phyloP scores from a whole-genome alignment of 192 early-diverging fungal genomes.

The Diversispora epigaea region DNA sequence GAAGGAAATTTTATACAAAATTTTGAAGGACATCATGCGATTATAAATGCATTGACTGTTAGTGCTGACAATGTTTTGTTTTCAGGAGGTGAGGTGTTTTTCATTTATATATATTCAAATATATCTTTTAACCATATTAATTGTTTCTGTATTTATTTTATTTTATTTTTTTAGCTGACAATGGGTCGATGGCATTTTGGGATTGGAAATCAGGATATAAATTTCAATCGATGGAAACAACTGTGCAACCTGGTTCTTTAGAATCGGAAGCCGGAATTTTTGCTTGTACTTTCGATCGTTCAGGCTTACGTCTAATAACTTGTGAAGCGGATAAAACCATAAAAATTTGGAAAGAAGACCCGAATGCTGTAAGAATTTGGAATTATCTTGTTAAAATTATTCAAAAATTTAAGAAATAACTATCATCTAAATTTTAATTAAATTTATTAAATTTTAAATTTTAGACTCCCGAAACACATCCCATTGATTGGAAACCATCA shows the following conservation, averaged over 20 bases:
- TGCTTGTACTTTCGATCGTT: constrained; percentile 91
- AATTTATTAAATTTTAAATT: background rate
- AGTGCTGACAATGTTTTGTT: constrained; percentile 94
- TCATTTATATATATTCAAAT: constrained; percentile 12
- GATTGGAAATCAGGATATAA: constrained; percentile 96
- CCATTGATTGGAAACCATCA: constrained; percentile 55
- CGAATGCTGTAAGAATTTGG: constrained; percentile 56
- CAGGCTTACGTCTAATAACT: constrained; percentile 92
- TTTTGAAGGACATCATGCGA: constrained; percentile 80
- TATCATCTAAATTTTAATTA: constrained; percentile 15
- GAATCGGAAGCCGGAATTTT: constrained; percentile 96
- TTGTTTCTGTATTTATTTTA: background rate
- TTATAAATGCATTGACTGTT: constrained; percentile 86
- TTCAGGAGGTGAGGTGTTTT: constrained; percentile 71
- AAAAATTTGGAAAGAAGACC: constrained; percentile 95
- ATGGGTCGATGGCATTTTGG: constrained; percentile 96
- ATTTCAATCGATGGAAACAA: constrained; percentile 86
- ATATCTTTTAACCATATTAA: background rate
- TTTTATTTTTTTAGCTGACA: constrained; percentile 62
- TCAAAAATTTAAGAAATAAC: background rate
- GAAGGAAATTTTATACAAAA: constrained; percentile 94
- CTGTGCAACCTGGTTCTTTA: constrained; percentile 93
- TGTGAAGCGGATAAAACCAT: constrained; percentile 99
- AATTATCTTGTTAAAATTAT: background rate
- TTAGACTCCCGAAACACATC: constrained; percentile 56